Conservation (phyloP, 345 rosid genomes). For the Rubroshorea leprosula region DNA sequence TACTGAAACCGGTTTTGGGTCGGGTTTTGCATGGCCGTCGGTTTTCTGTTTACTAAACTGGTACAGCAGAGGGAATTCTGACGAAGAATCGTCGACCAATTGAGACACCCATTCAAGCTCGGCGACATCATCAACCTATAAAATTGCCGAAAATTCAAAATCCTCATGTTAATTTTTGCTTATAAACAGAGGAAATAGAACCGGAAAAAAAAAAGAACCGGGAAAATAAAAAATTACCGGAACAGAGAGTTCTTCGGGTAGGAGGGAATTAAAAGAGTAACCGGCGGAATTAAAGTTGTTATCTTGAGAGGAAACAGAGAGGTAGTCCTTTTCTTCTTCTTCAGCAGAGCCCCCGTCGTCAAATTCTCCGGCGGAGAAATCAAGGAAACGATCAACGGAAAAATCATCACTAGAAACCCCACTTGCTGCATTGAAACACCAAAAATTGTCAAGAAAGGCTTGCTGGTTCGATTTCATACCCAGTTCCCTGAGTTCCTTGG, state of each 20-base stretch:
- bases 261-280: conserved; percentile 20
- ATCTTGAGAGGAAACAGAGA: conserved; percentile 37
- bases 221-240: conserved; percentile 33
- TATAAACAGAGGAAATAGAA: no score
- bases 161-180: not conserved
- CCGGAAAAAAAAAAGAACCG: no score
- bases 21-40: conserved; percentile 12
- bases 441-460: conserved; percentile 30
- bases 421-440: conserved; percentile 13
- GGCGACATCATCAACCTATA: conserved; percentile 40
- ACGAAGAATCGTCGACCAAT: conserved; percentile 42
- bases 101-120: conserved; percentile 59
- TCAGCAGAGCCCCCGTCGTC: conserved; percentile 19
- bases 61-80: conserved; percentile 23
- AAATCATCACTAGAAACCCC: conserved; percentile 42
- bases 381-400: conserved; percentile 64
- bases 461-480: conserved; percentile 26
- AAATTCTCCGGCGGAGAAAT: conserved; percentile 45
- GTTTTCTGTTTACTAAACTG: conserved; percentile 10
- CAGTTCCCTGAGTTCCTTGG: conserved; percentile 47
- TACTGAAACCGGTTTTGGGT: conserved; percentile 6
- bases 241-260: conserved; percentile 28
- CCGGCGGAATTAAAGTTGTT: conserved; percentile 25
- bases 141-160: not conserved
- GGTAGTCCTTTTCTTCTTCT: conserved; percentile 31